phyloP scores from a whole-genome alignment of 2,329 filamentous ascomycete species.

The Mycosphaerella sp. region DNA sequence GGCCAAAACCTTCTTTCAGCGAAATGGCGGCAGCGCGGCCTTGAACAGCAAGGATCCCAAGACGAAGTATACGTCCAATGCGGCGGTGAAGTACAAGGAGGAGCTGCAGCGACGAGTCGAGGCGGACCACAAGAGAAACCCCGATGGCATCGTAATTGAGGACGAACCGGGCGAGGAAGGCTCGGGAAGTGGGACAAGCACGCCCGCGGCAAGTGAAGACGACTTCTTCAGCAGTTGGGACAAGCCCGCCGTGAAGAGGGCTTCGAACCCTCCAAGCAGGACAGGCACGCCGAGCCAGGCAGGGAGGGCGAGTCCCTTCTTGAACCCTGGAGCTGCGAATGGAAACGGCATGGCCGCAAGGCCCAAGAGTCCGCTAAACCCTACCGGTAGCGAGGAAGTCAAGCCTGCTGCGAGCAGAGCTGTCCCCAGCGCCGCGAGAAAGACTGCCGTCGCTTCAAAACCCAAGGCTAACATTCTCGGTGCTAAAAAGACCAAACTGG shows the following conservation, averaged over 20 bases:
- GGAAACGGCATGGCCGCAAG: slow-evolving; percentile 58
- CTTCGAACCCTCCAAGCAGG: slow-evolving; percentile 86
- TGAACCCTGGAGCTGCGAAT: slow-evolving; percentile 57
- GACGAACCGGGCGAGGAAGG: slow-evolving; percentile 54
- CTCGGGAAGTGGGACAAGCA: slow-evolving; percentile 51
- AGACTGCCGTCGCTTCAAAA: slow-evolving; percentile 58
- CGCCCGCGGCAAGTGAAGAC: slow-evolving; percentile 71
- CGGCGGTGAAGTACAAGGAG: slow-evolving; percentile 97
- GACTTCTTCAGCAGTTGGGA: slow-evolving; percentile 99
- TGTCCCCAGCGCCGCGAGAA: slow-evolving; percentile 74
- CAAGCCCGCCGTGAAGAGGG: slow-evolving; percentile 93
- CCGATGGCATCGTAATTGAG: slow-evolving; percentile 75
- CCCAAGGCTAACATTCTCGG: slow-evolving; percentile 62
- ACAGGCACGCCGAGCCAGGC: slow-evolving; percentile 72
- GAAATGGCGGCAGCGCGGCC: slow-evolving; percentile 87
- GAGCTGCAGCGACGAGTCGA: slow-evolving; percentile 82
- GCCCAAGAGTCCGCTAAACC: slow-evolving; percentile 70
- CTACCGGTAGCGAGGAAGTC: slow-evolving; percentile 48
- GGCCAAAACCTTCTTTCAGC: slow-evolving; percentile 96
- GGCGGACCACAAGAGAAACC: slow-evolving; percentile 78
- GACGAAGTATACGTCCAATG: slow-evolving; percentile 89
- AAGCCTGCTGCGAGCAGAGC: slow-evolving; percentile 60
- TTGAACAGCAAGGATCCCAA: slow-evolving; percentile 95
- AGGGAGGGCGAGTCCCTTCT: slow-evolving; percentile 81
- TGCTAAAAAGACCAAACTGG: slow-evolving; percentile 56